Conservation (phyloP, 2,329 filamentous ascomycete genomes). For the Fusarium tjaetaba region DNA sequence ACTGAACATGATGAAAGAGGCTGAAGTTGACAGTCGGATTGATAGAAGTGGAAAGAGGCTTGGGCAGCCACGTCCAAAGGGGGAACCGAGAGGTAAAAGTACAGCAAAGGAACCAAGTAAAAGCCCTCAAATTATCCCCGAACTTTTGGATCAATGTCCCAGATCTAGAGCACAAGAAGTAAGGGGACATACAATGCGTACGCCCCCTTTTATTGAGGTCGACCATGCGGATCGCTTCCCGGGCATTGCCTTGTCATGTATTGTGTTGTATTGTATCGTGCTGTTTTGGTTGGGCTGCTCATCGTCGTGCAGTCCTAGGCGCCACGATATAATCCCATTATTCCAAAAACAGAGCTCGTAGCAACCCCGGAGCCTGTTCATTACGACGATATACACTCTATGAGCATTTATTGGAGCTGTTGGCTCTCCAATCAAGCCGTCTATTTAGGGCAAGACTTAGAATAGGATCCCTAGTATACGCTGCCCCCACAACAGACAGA, state of each 20-base stretch:
- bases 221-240: background rate
- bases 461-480: slow-evolving; percentile 28
- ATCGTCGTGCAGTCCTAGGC: slow-evolving; percentile 12
- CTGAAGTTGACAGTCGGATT: background rate
- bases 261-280: background rate
- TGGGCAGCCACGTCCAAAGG: slow-evolving; percentile 17
- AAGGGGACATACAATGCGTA: slow-evolving; percentile 6
- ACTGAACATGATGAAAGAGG: slow-evolving; percentile 28
- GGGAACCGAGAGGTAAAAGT: slow-evolving; percentile 36
- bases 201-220: slow-evolving; percentile 7
- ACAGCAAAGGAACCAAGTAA: slow-evolving; percentile 6
- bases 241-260: background rate
- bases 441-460: slow-evolving; percentile 16
- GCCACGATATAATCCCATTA: slow-evolving; percentile 9
- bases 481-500: slow-evolving; percentile 22
- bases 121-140: slow-evolving; percentile 37
- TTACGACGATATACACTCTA: background rate
- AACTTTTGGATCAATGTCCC: slow-evolving; percentile 43
- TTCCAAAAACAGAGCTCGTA: slow-evolving; percentile 8
- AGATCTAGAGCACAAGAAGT: slow-evolving; percentile 31
- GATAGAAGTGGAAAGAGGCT: slow-evolving; percentile 12
- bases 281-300: background rate
- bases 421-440: slow-evolving; percentile 9
- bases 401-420: slow-evolving; percentile 11
- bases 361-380: background rate